Percentiles rank a stretch among this genome's conserved stretches.
Conservation (phyloP, 495 filamentous ascomycete genomes). For the Echria macrotheca region DNA sequence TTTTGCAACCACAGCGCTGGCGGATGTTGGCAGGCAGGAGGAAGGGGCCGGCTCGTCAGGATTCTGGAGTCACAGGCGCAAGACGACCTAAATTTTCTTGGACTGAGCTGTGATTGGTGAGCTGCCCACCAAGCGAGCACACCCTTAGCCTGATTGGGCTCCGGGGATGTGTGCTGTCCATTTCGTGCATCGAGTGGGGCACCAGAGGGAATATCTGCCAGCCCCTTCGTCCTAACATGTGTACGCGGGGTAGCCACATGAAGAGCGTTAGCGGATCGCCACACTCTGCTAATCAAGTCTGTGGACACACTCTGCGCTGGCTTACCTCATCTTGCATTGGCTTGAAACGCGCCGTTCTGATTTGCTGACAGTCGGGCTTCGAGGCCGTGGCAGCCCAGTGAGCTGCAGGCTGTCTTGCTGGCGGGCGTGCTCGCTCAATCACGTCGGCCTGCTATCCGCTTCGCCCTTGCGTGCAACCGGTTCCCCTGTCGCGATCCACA, state of each 20-base stretch:
- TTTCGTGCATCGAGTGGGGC: conserved; percentile 2
- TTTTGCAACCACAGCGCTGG: neutral
- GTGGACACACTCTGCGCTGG: neutral
- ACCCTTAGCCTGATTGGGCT: conserved; percentile 25
- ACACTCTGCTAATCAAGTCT: neutral
- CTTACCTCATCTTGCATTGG: conserved; percentile 23
- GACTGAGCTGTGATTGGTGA: conserved; percentile 19
- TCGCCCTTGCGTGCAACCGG: conserved; percentile 23
- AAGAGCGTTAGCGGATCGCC: neutral
- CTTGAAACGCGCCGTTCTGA: neutral
- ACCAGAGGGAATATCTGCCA: conserved; percentile 1
- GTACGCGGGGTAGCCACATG: neutral
- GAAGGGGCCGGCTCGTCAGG: conserved; percentile 15
- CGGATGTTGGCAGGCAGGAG: conserved; percentile 7
- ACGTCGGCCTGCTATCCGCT: conserved; percentile 30
- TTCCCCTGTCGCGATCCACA: conserved; percentile 23
- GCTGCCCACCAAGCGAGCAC: conserved; percentile 11
- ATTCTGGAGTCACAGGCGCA: conserved; percentile 18
- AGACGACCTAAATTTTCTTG: conserved; percentile 16
- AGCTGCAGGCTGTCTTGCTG: conserved; percentile 14
- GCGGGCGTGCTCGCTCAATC: conserved; percentile 24
- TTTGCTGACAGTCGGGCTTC: conserved; percentile 14
- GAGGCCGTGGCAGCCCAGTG: conserved; percentile 7
- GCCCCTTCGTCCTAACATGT: conserved; percentile 9
- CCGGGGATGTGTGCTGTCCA: conserved; percentile 18